Evolutionary conservation across 1,284 basidiomycete species (phyloP), one percentile per base, ranked within the genome.

Genomic region (Tylopilus microsporus): DNA sequence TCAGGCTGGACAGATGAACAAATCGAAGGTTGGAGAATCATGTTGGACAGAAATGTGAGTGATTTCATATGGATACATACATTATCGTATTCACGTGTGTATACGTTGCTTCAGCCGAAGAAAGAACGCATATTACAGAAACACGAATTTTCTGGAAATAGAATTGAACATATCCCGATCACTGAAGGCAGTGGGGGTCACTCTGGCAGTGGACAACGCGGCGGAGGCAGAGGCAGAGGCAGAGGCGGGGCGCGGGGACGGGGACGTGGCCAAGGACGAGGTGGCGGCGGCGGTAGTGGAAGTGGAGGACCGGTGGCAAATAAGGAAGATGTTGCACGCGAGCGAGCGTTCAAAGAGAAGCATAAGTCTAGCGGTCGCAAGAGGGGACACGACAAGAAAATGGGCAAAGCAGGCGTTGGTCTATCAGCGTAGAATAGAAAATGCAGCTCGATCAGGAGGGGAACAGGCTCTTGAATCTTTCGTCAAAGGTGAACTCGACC

Each of bases 21-120:
- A 68, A 84, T 94, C 36, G 92, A 95, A 71, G 92, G 92, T 0
- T 95, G 92, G 92, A 80, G 73, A 59, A 84, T 89, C 57, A 92
- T 94, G 88, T 74, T 95, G 54, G 92, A 95, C 60, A 76, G 86
- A 66, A 86, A 92, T 66, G 92, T 94, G 69, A 64, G 87, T 76
- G 37, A 55, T 19, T 53, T 50, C 21, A 30, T 50, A 43, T 60
- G 34, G 42, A 54, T 59, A 53, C 30, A 58, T 52, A 53, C 30
- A 58, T 52, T 46, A 15, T 52, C 21, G 13, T 49, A 49, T 62
- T 66, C 36, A 66, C 54, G 50, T 32, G 46, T 30, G 56, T 45
- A 59, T 49, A 45, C n/a, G 45, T 53, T 49, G 16, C 19, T 51
- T 18, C 65, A 90, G 86, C 87, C 89, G n/a, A 82, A 79, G 64